These are phyloP conservation scores for Penicillium roqueforti DNA, from an alignment of 495 filamentous ascomycete genomes.

Conservation along the genomic window DNA sequence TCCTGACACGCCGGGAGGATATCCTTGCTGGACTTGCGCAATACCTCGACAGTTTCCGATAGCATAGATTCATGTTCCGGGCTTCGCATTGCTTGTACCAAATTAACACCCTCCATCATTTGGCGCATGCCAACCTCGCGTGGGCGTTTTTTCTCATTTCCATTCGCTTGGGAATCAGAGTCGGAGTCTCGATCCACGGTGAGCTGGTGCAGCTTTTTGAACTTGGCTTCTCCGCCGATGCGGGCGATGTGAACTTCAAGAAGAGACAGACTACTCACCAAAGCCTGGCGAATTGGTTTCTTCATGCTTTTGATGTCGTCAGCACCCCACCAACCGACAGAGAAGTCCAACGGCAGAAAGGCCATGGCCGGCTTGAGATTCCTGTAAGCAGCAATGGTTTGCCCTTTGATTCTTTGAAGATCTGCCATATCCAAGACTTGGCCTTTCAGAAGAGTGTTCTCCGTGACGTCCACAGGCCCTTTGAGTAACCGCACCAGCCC, in stretches of 20 bases:
- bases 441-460: conserved; percentile 13
- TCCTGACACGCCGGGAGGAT: conserved; percentile 26
- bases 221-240: conserved; percentile 18
- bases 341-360: conserved; percentile 30
- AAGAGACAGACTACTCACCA: conserved; percentile 16
- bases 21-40: conserved; percentile 20
- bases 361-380: conserved; percentile 23
- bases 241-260: conserved; percentile 28
- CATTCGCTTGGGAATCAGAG: conserved; percentile 2
- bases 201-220: conserved; percentile 20
- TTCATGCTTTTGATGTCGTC: conserved; percentile 30
- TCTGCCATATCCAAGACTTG: conserved; percentile 13
- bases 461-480: conserved; percentile 26
- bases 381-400: conserved; percentile 18
- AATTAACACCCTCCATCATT: conserved; percentile 21
- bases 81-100: conserved; percentile 22
- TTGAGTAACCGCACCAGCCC: conserved; percentile 29
- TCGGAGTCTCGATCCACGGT: conserved; percentile 10
- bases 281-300: conserved; percentile 23
- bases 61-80: conserved; percentile 24
- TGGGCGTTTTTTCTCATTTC: conserved; percentile 16
- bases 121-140: conserved; percentile 28
- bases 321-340: conserved; percentile 27
- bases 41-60: conserved; percentile 24
- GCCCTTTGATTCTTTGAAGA: conserved; percentile 17